Evolutionary conservation across 352 stramenopile species (phyloP).

Genomic region (Globisporangium polare): DNA sequence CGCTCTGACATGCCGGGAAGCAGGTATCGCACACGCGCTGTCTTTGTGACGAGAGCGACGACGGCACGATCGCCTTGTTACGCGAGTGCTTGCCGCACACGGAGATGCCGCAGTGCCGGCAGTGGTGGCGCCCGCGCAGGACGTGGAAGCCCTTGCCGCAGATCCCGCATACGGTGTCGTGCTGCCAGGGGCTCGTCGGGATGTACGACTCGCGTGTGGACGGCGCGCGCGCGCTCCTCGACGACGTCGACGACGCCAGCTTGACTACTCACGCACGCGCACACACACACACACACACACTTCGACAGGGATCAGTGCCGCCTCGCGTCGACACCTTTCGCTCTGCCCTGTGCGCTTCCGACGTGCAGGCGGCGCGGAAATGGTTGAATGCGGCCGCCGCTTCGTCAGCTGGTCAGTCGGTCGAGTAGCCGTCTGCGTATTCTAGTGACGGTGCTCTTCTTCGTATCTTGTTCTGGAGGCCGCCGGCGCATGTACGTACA

Average conservation of each 20-base stretch:
- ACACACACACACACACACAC: background rate
- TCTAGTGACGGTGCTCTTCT: background rate
- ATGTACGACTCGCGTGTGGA: slow-evolving; percentile 43
- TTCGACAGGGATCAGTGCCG: background rate
- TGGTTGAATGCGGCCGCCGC: slow-evolving; percentile 1
- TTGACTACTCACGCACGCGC: background rate
- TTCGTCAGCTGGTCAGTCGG: background rate
- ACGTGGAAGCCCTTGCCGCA: slow-evolving; percentile 57
- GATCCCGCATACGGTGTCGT: slow-evolving; percentile 51
- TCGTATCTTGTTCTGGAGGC: background rate
- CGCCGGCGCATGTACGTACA: background rate
- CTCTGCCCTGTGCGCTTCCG: background rate
- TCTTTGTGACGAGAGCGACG: slow-evolving; percentile 52
- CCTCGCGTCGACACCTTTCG: background rate
- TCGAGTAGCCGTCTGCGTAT: background rate
- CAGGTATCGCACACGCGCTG: slow-evolving; percentile 78
- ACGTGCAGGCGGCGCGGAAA: background rate
- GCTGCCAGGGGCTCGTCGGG: slow-evolving; percentile 53
- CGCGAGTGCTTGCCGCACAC: slow-evolving; percentile 74
- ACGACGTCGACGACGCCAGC: slow-evolving; percentile 1
- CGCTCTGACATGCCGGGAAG: slow-evolving; percentile 44
- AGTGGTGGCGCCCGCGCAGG: slow-evolving; percentile 73
- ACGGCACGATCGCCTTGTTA: slow-evolving; percentile 60
- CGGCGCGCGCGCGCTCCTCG: slow-evolving; percentile 9
- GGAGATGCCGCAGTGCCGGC: slow-evolving; percentile 66